phyloP scores from a whole-genome alignment of 2,329 filamentous ascomycete genomes.

The Cercospora zeina region DNA sequence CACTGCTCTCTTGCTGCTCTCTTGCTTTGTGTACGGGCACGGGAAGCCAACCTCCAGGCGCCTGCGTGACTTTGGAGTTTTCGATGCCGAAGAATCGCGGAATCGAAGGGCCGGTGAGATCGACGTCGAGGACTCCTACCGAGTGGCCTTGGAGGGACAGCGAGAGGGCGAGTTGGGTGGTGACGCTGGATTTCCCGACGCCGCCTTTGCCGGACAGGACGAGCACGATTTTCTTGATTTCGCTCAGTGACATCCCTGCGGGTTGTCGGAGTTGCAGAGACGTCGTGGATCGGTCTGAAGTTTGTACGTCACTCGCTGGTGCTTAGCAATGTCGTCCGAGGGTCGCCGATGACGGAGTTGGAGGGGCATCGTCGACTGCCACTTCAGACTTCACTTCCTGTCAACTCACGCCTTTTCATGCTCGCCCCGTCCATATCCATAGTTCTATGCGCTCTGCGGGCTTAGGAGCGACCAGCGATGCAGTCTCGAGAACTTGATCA shows the following conservation, averaged over 20 bases:
- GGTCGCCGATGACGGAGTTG: conserved; percentile 4
- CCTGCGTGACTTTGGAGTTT: conserved; percentile 83
- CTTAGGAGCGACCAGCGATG: too few species aligned
- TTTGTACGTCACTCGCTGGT: neutral
- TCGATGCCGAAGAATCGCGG: conserved; percentile 92
- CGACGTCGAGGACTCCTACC: conserved; percentile 92
- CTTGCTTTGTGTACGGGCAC: conserved; percentile 72
- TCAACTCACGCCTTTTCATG: neutral
- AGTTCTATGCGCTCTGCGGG: too few species aligned
- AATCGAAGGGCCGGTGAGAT: conserved; percentile 94
- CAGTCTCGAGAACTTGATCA: neutral
- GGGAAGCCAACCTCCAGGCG: conserved; percentile 87
- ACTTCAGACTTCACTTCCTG: neutral
- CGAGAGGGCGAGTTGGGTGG: conserved; percentile 89
- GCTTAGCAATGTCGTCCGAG: conserved; percentile 13
- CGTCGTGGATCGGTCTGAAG: neutral
- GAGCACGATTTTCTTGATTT: conserved; percentile 75
- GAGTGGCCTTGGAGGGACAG: conserved; percentile 81
- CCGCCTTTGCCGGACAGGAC: conserved; percentile 96
- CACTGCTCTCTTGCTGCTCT: conserved; percentile 2
- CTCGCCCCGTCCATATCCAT: neutral
- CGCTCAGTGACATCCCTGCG: conserved; percentile 61
- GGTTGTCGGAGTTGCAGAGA: neutral
- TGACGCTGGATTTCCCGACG: conserved; percentile 97
- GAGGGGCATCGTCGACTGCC: neutral